Evolutionary conservation across 495 filamentous ascomycete genomes (phyloP).

Genomic region (Lasiosphaeris hirsuta): DNA sequence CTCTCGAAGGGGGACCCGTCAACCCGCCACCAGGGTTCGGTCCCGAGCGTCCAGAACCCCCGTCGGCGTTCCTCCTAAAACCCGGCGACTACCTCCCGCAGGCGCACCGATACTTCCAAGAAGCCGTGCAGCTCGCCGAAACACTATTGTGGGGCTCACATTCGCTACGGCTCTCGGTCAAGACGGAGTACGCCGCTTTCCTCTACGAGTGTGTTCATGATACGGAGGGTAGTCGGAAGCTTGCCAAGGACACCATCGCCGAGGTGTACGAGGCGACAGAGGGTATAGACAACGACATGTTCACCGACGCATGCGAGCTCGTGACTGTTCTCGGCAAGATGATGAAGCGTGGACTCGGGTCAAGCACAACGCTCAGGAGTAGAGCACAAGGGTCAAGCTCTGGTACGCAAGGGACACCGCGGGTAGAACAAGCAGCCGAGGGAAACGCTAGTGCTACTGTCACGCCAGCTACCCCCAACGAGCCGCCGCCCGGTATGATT

Average conservation of each 20-base stretch:
- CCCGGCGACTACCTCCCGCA: slow-evolving; percentile 78
- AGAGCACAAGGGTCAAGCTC: slow-evolving; percentile 26
- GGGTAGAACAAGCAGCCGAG: slow-evolving; percentile 11
- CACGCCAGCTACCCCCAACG: slow-evolving; percentile 1
- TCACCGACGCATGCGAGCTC: slow-evolving; percentile 71
- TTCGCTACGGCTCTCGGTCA: slow-evolving; percentile 84
- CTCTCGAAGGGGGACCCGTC: slow-evolving; percentile 48
- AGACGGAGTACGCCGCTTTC: slow-evolving; percentile 92
- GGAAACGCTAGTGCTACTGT: neutral
- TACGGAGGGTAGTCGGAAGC: slow-evolving; percentile 61
- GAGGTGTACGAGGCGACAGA: slow-evolving; percentile 89
- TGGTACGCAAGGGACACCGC: slow-evolving; percentile 28
- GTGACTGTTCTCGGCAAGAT: slow-evolving; percentile 72
- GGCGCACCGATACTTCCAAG: slow-evolving; percentile 75
- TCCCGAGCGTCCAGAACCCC: slow-evolving; percentile 49
- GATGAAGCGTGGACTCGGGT: slow-evolving; percentile 63
- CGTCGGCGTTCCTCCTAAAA: slow-evolving; percentile 69
- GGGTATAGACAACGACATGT: slow-evolving; percentile 89
- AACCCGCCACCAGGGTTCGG: slow-evolving; percentile 48
- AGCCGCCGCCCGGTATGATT: slow-evolving; percentile 31
- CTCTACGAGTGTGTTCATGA: slow-evolving; percentile 92
- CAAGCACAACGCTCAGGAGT: slow-evolving; percentile 26
- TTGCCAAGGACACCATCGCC: slow-evolving; percentile 79
- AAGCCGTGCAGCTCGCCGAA: slow-evolving; percentile 72
- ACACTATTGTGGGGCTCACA: slow-evolving; percentile 77